Base-by-base conservation (phyloP, 2,329 filamentous ascomycete genomes). In the Botrytis fabae region DNA sequence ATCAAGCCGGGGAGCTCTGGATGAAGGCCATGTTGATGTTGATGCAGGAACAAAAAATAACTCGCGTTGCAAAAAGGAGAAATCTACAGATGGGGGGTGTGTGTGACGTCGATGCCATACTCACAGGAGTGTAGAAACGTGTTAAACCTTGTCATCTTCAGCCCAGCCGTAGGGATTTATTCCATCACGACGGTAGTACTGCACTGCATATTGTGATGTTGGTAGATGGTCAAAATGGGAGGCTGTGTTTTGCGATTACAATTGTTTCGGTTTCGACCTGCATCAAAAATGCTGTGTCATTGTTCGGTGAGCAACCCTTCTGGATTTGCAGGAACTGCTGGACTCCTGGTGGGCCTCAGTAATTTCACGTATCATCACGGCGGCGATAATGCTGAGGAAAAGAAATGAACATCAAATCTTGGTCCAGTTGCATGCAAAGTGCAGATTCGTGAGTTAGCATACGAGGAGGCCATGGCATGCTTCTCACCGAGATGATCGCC, bases 401-500 rank as follows among this genome's bases (percentile, higher is more conserved):
- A 38, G 25, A 40, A 54, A 40, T 40, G 32, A 28, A 54, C 10
- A 54, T 8, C 48, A 48, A 42, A 25, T 60, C 51, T 42, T 10
- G 22, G n/a, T 42, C 22, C 44, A 60, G 40, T 68, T 68, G 70
- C 51, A 72, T 68, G 62, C 70, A 22, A 72, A 48, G 70, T 72
- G 62, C 62, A 72, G 25, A 40, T 54, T 54, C 48, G 10, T 35
- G 35, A 48, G n/a, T 69, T 46, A 68, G 28, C 62, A 72, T 57
- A 65, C 46, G 69, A 54, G 38, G 25, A 54, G 12, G 51, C 14
- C 60, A 57, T 65, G 62, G 63, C 70, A 62, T 18, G 22, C 51
- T 72, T 48, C 63, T 72, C 70, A 72, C 70, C 70, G 62, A 69
- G 46, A 46, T 40, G 57, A 63, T 63, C 46, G 46, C 42, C 69